Evolutionary conservation across 225 moss, liverwort and hornwort genomes (phyloP).

Genomic region (Takakia lepidozioides): DNA sequence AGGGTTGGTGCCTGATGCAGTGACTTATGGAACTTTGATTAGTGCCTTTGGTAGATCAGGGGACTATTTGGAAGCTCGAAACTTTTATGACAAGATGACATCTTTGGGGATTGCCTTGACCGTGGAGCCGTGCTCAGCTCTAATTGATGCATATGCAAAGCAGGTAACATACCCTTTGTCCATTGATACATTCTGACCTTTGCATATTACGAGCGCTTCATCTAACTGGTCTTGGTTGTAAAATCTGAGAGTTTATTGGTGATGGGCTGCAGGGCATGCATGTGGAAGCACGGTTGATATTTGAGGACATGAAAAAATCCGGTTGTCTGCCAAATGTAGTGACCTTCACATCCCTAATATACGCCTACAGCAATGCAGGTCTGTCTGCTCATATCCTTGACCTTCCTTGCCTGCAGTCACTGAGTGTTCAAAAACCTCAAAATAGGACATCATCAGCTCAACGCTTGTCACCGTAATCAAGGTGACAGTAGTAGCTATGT

Average conservation of each 20-base stretch:
- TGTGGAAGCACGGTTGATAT: conserved; percentile 43
- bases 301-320: conserved; percentile 60
- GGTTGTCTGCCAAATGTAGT: conserved; percentile 73
- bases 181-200: no score
- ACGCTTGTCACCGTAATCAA: no score
- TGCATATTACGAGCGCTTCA: no score
- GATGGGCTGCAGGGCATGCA: conserved; percentile 60
- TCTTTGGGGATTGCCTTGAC: conserved; percentile 35
- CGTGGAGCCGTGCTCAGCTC: conserved; percentile 76
- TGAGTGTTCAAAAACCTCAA: no score
- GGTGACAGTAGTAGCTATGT: no score
- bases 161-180: conserved; percentile 35
- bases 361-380: conserved; percentile 77
- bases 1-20: conserved; percentile 45
- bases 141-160: conserved; percentile 67
- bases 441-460: no score
- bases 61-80: conserved; percentile 36
- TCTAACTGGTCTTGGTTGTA: no score
- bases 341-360: conserved; percentile 70
- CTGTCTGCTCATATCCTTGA: conserved; percentile 7
- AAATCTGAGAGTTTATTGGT: no score
- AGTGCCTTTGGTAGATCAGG: conserved; percentile 51
- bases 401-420: no score
- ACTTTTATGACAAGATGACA: conserved; percentile 60
- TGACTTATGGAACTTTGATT: conserved; percentile 72